Evolutionary conservation across 768 basidiomycete genomes (phyloP), one percentile per base, ranked within the genome.

Genomic region (Flagelloscypha sp.): DNA sequence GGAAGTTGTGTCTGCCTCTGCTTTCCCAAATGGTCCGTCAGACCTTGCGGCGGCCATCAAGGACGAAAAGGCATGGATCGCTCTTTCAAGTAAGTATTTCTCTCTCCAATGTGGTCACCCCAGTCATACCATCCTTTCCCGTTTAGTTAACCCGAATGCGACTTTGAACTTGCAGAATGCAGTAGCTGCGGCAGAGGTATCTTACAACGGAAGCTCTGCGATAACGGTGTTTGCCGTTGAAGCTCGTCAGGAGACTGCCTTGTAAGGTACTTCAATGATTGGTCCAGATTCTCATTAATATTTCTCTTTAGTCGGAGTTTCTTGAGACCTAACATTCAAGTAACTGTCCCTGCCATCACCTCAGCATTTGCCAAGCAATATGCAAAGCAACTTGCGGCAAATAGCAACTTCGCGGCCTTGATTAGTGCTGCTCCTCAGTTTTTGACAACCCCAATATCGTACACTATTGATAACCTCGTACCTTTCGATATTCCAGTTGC

Each of bases 221-320:
- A 58, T 81, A 1, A 76, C 68, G 0, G 63, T 65, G 10, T 69
- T 65, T 41, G 59, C 50, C 1, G 59, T 57, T 0, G 64, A 68
- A 42, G 78, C 70, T 15, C 61, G 78, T 19, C 79, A 69, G 31
- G 77, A 78, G 42, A 73, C 70, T 41, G 67, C 64, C 12, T 80
- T 62, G 79, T 81, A 49, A 53, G 75, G 51, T 13, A 13, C 18
- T 5, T 35, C 31, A n/a, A n/a, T n/a, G n/a, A n/a, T n/a, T n/a
- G n/a, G n/a, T n/a, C n/a, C n/a, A n/a, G n/a, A n/a, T n/a, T n/a
- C n/a, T n/a, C n/a, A n/a, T n/a, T n/a, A n/a, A n/a, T n/a, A n/a
- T n/a, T n/a, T n/a, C n/a, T n/a, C n/a, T n/a, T n/a, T n/a, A 49
- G 50, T 19, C 48, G 48, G 16, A 41, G 32, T 6, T 18, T 49